Evolutionary conservation across 208 protist genomes (phyloP).

Genomic region (Naegleria fowleri): DNA sequence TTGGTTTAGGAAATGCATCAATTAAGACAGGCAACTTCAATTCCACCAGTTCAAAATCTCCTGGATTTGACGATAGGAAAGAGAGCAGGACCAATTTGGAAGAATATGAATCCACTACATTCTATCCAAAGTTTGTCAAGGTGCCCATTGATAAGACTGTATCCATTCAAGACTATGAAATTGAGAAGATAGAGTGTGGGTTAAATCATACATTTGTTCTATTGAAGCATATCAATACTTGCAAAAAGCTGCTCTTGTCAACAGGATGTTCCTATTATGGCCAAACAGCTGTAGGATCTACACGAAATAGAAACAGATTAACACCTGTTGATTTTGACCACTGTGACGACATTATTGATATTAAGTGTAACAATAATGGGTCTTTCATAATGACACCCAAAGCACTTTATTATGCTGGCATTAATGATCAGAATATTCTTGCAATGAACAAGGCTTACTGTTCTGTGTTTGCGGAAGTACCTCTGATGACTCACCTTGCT

Average conservation of each 20-base stretch:
- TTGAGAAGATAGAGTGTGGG: neutral
- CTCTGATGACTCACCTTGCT: neutral
- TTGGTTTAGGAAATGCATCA: neutral
- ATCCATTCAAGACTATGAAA: neutral
- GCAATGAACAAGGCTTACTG: neutral
- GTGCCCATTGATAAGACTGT: neutral
- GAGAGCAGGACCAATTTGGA: neutral
- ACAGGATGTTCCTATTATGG: neutral
- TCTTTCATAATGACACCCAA: neutral
- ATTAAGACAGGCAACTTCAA: neutral
- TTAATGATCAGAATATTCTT: neutral
- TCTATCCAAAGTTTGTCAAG: slow-evolving; percentile 2
- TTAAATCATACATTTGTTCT: neutral
- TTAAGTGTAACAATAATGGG: neutral
- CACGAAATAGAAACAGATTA: slow-evolving; percentile 12
- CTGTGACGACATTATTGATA: neutral
- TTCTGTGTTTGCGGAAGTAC: neutral
- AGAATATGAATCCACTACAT: neutral
- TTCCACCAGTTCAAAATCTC: too few species aligned
- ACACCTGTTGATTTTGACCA: neutral
- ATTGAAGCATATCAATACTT: neutral
- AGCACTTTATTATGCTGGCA: neutral
- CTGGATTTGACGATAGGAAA: neutral
- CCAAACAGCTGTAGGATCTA: neutral
- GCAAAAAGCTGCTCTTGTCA: neutral